These are phyloP conservation scores for Fusarium coffeatum DNA, from an alignment of 2,329 filamentous ascomycete species.

Conservation along the genomic window DNA sequence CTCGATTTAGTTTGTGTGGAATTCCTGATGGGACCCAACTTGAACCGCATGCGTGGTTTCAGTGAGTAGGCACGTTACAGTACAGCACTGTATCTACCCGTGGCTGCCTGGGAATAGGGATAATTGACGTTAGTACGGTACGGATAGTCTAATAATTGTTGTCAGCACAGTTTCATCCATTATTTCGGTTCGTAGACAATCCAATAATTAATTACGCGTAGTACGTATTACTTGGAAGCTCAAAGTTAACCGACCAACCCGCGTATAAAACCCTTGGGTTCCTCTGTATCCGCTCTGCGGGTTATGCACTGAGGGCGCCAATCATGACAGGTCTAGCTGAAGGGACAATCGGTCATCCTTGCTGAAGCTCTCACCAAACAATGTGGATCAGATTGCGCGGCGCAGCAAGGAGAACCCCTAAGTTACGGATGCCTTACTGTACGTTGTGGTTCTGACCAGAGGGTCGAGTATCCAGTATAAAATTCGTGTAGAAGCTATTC, in stretches of 20 bases:
- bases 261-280: conserved; percentile 36
- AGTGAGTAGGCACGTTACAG: background rate
- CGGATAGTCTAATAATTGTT: background rate
- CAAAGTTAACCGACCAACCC: conserved; percentile 33
- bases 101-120: conserved; percentile 16
- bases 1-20: conserved; percentile 33
- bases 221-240: conserved; percentile 18
- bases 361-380: conserved; percentile 37
- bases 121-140: background rate
- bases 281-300: conserved; percentile 14
- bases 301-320: conserved; percentile 26
- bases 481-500: background rate
- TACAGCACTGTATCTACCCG: conserved; percentile 14
- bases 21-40: conserved; percentile 24
- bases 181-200: conserved; percentile 20
- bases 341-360: conserved; percentile 22
- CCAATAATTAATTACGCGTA: conserved; percentile 6
- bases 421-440: background rate
- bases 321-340: conserved; percentile 14
- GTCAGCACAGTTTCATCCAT: conserved; percentile 18
- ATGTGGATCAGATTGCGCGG: conserved; percentile 18
- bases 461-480: background rate
- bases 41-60: conserved; percentile 27
- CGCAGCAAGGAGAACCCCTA: conserved; percentile 7
- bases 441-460: background rate